Percentiles rank a stretch among this genome's conserved stretches.
These are phyloP conservation scores for Cyathus striatus DNA, from an alignment of 768 basidiomycete species.

Conservation along the genomic window DNA sequence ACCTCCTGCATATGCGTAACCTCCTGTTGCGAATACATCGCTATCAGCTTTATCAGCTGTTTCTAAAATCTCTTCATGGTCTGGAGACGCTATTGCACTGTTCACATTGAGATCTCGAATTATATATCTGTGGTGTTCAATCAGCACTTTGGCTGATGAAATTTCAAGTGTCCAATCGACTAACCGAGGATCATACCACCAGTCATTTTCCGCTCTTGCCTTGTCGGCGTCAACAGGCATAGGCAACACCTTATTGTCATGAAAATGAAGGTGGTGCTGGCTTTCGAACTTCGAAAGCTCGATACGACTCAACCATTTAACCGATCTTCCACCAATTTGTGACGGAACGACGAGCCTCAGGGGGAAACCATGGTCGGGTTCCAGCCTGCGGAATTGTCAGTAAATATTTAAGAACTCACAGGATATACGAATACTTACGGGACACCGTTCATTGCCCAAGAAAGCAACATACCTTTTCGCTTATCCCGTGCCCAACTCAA, in stretches of 20 bases:
- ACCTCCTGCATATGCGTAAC: constrained; percentile 62
- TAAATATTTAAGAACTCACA: background rate
- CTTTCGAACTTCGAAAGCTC: constrained; percentile 44
- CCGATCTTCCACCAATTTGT: constrained; percentile 56
- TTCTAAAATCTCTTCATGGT: constrained; percentile 43
- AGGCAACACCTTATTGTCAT: constrained; percentile 63
- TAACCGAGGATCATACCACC: constrained; percentile 52
- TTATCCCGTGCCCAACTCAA: constrained; percentile 39
- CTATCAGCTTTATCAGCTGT: constrained; percentile 3
- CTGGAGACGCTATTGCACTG: constrained; percentile 49
- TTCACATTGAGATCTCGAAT: constrained; percentile 58
- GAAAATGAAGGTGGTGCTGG: constrained; percentile 44
- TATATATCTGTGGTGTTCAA: constrained; percentile 17
- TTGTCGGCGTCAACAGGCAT: constrained; percentile 44
- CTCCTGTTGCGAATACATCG: constrained; percentile 35
- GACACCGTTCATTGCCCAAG: constrained; percentile 57
- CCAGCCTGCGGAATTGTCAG: constrained; percentile 20
- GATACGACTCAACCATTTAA: constrained; percentile 57
- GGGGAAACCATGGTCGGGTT: constrained; percentile 63
- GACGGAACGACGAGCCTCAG: constrained; percentile 60
- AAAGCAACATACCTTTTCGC: constrained; percentile 45
- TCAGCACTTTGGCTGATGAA: background rate
- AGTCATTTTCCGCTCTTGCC: constrained; percentile 42
- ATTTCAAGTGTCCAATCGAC: constrained; percentile 1
- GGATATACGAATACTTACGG: constrained; percentile 18